A percentile compares a stretch with the other conserved stretches of the same genome.
These are phyloP conservation scores for Eucalyptus cladocalyx DNA, from an alignment of 345 rosid genomes.

Conservation along the genomic window DNA sequence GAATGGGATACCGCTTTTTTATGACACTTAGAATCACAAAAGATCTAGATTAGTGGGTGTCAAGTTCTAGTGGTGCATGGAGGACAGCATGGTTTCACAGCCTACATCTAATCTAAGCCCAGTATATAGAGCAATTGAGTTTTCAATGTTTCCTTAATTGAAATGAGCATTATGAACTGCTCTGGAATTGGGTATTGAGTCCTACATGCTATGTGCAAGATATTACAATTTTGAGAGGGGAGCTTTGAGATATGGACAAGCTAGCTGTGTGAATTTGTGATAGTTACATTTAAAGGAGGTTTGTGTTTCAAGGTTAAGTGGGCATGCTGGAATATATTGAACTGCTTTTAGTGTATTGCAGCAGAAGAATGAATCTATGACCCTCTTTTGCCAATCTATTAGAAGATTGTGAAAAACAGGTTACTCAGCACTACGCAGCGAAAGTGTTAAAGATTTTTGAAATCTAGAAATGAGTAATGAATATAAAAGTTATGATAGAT, in stretches of 20 bases:
- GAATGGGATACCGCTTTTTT: not conserved
- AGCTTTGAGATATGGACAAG: not conserved
- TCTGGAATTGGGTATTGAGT: not conserved
- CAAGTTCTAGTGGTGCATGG: not conserved
- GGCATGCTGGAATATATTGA: not conserved
- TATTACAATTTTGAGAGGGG: not conserved
- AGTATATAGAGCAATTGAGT: not conserved
- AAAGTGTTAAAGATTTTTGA: not conserved
- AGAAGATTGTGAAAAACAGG: not conserved
- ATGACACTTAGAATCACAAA: not conserved
- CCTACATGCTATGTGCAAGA: not conserved
- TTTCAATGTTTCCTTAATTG: not conserved
- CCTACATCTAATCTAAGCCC: not conserved
- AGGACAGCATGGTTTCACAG: not conserved
- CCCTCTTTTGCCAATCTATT: not conserved
- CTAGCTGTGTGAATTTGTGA: not conserved
- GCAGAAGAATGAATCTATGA: not conserved
- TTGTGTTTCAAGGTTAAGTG: not conserved
- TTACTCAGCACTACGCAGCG: not conserved
- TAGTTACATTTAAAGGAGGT: not conserved
- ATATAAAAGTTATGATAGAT: not conserved
- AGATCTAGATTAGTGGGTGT: not conserved
- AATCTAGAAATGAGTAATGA: not conserved
- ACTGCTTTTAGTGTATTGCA: not conserved
- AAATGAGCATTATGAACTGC: not conserved